Base-by-base conservation (phyloP, 108 stramenopile species). In the Skeletonema costatum region DNA sequence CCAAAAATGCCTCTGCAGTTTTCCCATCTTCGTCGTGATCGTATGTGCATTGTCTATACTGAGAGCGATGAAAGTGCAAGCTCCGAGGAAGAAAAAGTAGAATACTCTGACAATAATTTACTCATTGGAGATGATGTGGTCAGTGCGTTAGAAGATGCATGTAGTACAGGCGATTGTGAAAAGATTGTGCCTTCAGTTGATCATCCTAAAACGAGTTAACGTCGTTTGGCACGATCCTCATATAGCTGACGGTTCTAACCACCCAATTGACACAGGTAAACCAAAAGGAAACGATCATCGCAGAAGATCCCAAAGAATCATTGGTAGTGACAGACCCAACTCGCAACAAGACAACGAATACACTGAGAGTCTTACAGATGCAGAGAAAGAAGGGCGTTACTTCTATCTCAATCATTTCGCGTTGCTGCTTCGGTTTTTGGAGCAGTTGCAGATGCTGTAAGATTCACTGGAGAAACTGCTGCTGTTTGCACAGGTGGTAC, bases 401-500 rank as follows among this genome's bases (percentile, higher is more conserved):
- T 84, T 16, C 58, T 84, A 10, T 79, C 83, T 32, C 75, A 80
- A 64, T 75, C 85, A 31, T 83, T 86, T 36, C 69, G 85, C 21
- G 78, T 86, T 16, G 74, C 71, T 38, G 70, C 85, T 17, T 75
- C 75, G 2, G 67, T 81, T 6, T 67, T 86, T 41, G 85, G 85
- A 6, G 42, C 83, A n/a, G 44, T 83, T 6, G 85, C 82, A 4
- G 77, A 82, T 35, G 74, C 73, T 2, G 77, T 86, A 7, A 64
- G 85, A 25, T 77, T 86, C 33, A 62, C 74, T 4, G 85, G 85
- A 25, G 85, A 86, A 50, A 78, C 82, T 3, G 76, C 85, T 13
- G 85, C 82, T n/a, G 85, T 75, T 31, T 32, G 70, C 30, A 73
- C 76, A 35, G 85, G 85, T 16, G 79, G 75, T 7, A 44, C 82